phyloP scores from a whole-genome alignment of 2,329 filamentous ascomycete genomes.

The Albophoma yamanashiensis region DNA sequence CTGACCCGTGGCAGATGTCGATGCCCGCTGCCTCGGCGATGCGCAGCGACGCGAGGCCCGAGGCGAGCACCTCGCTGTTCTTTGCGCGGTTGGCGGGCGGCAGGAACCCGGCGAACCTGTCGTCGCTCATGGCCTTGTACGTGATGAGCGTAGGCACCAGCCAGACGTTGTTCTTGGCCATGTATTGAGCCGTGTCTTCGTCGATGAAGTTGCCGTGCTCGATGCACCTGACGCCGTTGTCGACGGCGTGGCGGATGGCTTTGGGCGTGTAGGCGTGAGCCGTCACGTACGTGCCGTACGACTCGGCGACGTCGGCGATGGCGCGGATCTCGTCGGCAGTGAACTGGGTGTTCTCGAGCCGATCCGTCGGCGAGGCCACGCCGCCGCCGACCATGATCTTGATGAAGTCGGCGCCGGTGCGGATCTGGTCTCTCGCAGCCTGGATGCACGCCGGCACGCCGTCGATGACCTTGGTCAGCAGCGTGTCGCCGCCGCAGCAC shows the following conservation, averaged over 20 bases:
- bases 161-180: constrained; percentile 36
- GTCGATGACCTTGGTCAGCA: constrained; percentile 19
- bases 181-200: constrained; percentile 31
- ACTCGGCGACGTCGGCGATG: constrained; percentile 37
- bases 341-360: constrained; percentile 43
- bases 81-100: constrained; percentile 33
- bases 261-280: constrained; percentile 46
- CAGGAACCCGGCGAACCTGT: constrained; percentile 30
- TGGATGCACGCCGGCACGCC: constrained; percentile 43
- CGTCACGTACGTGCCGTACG: constrained; percentile 41
- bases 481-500: constrained; percentile 3
- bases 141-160: constrained; percentile 44
- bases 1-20: constrained; percentile 42
- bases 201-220: constrained; percentile 34
- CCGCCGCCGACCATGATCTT: constrained; percentile 52
- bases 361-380: constrained; percentile 44
- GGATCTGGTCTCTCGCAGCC: constrained; percentile 40
- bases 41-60: constrained; percentile 33
- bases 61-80: constrained; percentile 36
- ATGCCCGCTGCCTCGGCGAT: constrained; percentile 41
- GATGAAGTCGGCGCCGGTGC: constrained; percentile 47
- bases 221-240: constrained; percentile 44
- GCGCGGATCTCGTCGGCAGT: constrained; percentile 44
- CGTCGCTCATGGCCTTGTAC: constrained; percentile 36
- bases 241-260: constrained; percentile 42